Percentiles rank a stretch among this genome's conserved stretches.
Conservation (phyloP, 768 basidiomycete species). For the Collybia sordida region DNA sequence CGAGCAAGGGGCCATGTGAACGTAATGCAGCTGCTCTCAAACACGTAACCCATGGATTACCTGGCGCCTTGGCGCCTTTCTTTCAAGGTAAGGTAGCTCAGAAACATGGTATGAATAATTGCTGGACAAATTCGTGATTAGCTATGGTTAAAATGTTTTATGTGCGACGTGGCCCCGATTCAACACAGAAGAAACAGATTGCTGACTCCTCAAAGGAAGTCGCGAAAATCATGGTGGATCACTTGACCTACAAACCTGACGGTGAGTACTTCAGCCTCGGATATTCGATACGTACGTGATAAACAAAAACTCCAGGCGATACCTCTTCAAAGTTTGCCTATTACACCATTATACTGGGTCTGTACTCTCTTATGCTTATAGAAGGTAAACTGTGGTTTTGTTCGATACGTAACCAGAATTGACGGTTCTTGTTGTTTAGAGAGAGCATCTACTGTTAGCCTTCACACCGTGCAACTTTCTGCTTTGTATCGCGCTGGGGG, state of each 20-base stretch:
- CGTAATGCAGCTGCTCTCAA: conserved; percentile 76
- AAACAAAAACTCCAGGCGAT: conserved; percentile 18
- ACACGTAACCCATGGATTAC: conserved; percentile 78
- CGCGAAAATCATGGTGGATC: conserved; percentile 70
- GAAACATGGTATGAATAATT: not conserved
- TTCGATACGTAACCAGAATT: conserved; percentile 7
- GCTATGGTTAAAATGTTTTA: conserved; percentile 89
- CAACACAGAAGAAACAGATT: conserved; percentile 76
- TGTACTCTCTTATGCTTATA: conserved; percentile 44
- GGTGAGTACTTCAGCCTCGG: conserved; percentile 47
- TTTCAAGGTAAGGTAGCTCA: conserved; percentile 64
- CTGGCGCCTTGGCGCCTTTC: conserved; percentile 74
- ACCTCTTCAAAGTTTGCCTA: conserved; percentile 41
- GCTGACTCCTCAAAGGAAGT: conserved; percentile 64
- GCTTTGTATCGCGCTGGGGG: conserved; percentile 75
- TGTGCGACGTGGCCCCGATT: conserved; percentile 74
- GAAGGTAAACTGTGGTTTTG: conserved; percentile 37
- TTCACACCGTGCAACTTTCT: conserved; percentile 82
- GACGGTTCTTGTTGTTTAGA: conserved; percentile 43
- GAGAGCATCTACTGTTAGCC: conserved; percentile 65
- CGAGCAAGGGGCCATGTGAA: conserved; percentile 47
- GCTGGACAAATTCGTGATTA: conserved; percentile 24
- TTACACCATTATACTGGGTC: conserved; percentile 45
- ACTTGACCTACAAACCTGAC: conserved; percentile 53
- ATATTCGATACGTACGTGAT: not conserved